Conservation (phyloP, 192 early-diverging fungal species). For the Rhizoclosmatium globosum region DNA sequence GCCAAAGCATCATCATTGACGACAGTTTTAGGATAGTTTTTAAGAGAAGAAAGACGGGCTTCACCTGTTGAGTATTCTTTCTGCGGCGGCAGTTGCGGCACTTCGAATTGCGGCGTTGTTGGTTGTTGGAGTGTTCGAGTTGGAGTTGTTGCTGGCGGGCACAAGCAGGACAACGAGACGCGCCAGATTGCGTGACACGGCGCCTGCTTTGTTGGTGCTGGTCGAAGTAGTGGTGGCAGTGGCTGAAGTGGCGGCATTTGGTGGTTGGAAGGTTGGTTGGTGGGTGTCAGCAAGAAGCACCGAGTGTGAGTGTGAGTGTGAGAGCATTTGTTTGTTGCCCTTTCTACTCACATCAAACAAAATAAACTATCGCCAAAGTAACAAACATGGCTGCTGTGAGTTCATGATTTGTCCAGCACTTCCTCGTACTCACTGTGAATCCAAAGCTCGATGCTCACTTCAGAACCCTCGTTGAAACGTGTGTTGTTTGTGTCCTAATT, state of each 20-base stretch:
- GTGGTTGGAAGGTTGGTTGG: neutral
- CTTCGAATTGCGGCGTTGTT: neutral
- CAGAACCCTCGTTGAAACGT: slow-evolving; percentile 16
- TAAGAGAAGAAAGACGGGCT: neutral
- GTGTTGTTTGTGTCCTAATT: neutral
- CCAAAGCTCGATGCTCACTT: slow-evolving; percentile 19
- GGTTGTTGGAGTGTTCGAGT: neutral
- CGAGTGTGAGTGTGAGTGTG: no score
- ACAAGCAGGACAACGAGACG: slow-evolving; percentile 13
- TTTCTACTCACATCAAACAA: neutral
- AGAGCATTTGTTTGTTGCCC: neutral
- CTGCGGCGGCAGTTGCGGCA: slow-evolving; percentile 4
- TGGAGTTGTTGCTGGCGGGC: no score
- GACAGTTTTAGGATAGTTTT: neutral
- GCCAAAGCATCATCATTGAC: neutral
- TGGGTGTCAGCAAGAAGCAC: neutral
- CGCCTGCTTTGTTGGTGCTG: neutral
- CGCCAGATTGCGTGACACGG: neutral
- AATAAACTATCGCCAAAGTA: neutral
- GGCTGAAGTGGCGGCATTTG: no score
- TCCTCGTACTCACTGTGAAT: neutral
- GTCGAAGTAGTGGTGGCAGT: no score
- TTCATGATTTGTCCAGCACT: neutral
- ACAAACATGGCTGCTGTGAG: neutral
- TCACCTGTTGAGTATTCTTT: neutral